Conservation (phyloP, 192 early-diverging fungal genomes). For the Mycoemilia scoparia region DNA sequence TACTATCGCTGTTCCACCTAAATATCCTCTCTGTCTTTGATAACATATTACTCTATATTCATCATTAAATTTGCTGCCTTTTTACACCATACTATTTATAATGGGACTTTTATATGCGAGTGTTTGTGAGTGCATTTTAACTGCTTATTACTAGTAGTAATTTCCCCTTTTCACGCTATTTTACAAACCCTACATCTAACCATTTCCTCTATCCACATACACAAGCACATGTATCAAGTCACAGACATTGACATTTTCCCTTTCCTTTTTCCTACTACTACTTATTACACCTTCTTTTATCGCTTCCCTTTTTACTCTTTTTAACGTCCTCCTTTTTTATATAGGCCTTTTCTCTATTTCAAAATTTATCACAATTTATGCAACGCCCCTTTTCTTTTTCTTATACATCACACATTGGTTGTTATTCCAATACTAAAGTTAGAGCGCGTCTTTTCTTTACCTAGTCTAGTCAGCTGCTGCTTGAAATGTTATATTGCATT, state of each 20-base stretch:
- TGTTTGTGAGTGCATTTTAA: conserved; percentile 1
- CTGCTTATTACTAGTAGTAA: background rate
- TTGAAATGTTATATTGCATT: no score
- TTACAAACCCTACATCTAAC: background rate
- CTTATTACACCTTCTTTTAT: background rate
- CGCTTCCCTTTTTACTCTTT: conserved; percentile 1
- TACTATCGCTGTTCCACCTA: background rate
- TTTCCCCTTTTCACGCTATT: background rate
- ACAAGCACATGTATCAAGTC: background rate
- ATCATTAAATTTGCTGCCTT: background rate
- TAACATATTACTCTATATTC: background rate
- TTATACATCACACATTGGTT: no score
- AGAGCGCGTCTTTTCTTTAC: no score
- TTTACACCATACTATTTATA: background rate
- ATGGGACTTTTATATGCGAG: background rate
- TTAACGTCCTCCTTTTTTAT: background rate
- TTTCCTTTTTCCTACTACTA: background rate
- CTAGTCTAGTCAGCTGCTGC: no score
- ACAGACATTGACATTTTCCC: background rate
- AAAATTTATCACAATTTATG: conserved; percentile 2
- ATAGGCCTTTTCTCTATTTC: background rate
- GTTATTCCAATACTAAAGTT: no score
- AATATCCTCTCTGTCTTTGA: conserved; percentile 1
- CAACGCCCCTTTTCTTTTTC: no score
- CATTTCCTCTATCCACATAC: background rate